Conservation (phyloP, 495 filamentous ascomycete genomes). For the Penicillium herquei region DNA sequence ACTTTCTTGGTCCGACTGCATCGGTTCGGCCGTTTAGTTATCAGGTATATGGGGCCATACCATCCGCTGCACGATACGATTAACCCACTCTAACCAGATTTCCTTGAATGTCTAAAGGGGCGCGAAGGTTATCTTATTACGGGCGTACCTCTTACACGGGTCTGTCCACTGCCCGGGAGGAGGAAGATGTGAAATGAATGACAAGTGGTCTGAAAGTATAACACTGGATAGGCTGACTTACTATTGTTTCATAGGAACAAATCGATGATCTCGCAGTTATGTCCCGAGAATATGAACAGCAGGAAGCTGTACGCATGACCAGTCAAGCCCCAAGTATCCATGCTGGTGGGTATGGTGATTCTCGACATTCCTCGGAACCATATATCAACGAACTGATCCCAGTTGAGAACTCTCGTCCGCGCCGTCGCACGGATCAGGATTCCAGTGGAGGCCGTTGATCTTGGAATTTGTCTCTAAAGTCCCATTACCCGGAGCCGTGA, state of each 20-base stretch:
- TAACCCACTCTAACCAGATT: constrained; percentile 24
- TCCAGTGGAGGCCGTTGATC: constrained; percentile 26
- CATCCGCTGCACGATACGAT: constrained; percentile 10
- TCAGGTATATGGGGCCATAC: constrained; percentile 34
- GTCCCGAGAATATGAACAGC: constrained; percentile 52
- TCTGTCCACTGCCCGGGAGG: constrained; percentile 26
- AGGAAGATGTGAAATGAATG: neutral
- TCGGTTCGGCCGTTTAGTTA: constrained; percentile 52
- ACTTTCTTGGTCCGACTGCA: constrained; percentile 50
- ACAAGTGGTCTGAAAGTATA: neutral
- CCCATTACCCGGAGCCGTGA: neutral
- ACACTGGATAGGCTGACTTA: neutral
- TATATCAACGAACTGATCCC: constrained; percentile 54
- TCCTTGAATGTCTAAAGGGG: constrained; percentile 31
- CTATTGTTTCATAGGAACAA: constrained; percentile 40
- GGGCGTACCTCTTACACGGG: constrained; percentile 51
- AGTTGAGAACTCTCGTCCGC: constrained; percentile 32
- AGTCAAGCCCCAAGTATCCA: constrained; percentile 16
- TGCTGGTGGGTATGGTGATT: constrained; percentile 9
- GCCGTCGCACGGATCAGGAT: constrained; percentile 33
- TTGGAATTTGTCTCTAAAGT: neutral
- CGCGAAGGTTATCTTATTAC: constrained; percentile 55
- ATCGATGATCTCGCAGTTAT: constrained; percentile 53
- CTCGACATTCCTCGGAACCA: constrained; percentile 31
- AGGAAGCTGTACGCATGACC: constrained; percentile 51